phyloP scores from a whole-genome alignment of 768 basidiomycete species.

The Suillus sp. region DNA sequence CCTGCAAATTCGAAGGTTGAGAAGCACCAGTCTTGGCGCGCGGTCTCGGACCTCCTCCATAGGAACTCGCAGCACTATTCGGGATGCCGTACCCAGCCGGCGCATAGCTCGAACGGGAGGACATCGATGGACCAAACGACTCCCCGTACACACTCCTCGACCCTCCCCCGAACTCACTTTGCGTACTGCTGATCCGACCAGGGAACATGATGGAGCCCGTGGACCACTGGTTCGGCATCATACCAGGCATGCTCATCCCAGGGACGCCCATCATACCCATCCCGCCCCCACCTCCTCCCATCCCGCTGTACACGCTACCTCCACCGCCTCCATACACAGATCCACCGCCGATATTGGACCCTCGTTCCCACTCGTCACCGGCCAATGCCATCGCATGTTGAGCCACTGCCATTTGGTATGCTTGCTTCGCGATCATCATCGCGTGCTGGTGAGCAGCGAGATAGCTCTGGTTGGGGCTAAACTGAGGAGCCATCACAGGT shows the following conservation, averaged over 20 bases:
- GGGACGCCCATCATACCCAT: conserved; percentile 46
- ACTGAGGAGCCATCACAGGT: conserved; percentile 43
- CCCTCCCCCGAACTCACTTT: conserved; percentile 66
- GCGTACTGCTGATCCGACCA: conserved; percentile 46
- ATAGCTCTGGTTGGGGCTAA: conserved; percentile 54
- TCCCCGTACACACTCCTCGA: conserved; percentile 76
- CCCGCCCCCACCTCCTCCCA: conserved; percentile 33
- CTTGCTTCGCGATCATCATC: conserved; percentile 84
- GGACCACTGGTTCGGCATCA: conserved; percentile 42
- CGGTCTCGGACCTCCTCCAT: conserved; percentile 28
- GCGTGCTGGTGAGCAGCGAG: conserved; percentile 85
- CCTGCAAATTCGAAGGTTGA: conserved; percentile 23
- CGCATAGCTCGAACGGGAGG: conserved; percentile 19
- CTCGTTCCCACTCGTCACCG: conserved; percentile 90
- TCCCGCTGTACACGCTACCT: conserved; percentile 51
- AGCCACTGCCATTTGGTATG: conserved; percentile 87
- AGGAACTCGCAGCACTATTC: conserved; percentile 21
- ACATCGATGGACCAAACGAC: conserved; percentile 45
- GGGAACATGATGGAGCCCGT: conserved; percentile 55
- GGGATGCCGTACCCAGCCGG: conserved; percentile 13
- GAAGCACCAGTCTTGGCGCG: conserved; percentile 37
- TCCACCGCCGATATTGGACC: conserved; percentile 52
- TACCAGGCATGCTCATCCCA: conserved; percentile 40
- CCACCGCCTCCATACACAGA: conserved; percentile 40
- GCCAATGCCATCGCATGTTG: conserved; percentile 89